Evolutionary conservation across 176 grass and related monocot genomes (phyloP).

Genomic region (Avena atlantica): DNA sequence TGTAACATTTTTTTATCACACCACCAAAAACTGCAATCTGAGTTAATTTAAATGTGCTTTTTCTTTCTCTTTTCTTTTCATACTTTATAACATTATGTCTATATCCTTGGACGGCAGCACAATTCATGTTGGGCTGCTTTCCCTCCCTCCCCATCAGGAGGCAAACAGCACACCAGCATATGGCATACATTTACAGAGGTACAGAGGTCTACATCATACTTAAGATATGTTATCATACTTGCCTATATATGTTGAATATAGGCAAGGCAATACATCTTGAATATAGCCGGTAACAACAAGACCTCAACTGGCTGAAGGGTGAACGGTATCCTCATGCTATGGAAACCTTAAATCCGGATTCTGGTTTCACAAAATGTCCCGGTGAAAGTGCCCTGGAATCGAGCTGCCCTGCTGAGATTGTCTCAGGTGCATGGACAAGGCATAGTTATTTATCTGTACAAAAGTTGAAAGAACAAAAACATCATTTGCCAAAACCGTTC

Average conservation of each 20-base stretch:
- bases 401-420: conserved; percentile 69
- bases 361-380: conserved; percentile 62
- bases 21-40: no score
- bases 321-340: conserved; percentile 20
- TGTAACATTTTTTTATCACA: neutral
- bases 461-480: neutral
- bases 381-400: conserved; percentile 61
- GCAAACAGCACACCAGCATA: conserved; percentile 18
- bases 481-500: neutral
- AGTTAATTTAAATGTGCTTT: neutral
- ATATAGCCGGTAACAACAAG: conserved; percentile 24
- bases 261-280: conserved; percentile 12
- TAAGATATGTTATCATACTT: conserved; percentile 29
- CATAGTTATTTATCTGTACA: conserved; percentile 73
- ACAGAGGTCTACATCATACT: conserved; percentile 37
- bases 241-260: conserved; percentile 39
- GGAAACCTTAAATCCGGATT: conserved; percentile 21
- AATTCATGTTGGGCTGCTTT: neutral
- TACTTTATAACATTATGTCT: neutral
- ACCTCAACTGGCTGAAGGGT: conserved; percentile 12
- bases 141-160: conserved; percentile 1
- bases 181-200: conserved; percentile 39
- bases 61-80: neutral
- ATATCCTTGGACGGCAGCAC: neutral
- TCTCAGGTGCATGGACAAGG: conserved; percentile 68